Evolutionary conservation across 148 eudicot genomes (phyloP).

Genomic region (Salicornia ramosissima): DNA sequence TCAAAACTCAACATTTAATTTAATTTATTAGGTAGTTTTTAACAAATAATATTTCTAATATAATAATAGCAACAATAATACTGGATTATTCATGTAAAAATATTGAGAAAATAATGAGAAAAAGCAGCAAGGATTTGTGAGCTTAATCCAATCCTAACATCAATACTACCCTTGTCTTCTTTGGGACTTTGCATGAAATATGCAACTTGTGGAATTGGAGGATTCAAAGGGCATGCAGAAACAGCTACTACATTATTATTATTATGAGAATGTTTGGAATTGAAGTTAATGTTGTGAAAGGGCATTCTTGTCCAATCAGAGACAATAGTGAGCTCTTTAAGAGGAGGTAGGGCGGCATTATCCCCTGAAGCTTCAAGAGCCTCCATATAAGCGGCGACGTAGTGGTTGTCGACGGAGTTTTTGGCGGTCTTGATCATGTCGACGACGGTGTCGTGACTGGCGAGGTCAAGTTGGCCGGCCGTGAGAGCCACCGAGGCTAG

Average conservation of each 20-base stretch:
- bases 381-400: slow-evolving; percentile 25
- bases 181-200: slow-evolving; percentile 33
- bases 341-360: slow-evolving; percentile 29
- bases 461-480: slow-evolving; percentile 24
- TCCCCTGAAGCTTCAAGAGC: slow-evolving; percentile 34
- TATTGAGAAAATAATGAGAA: slow-evolving; percentile 29
- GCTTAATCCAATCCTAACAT: slow-evolving; percentile 30
- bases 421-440: slow-evolving; percentile 30
- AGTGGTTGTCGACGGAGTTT: slow-evolving; percentile 22
- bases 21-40: too few species aligned
- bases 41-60: too few species aligned
- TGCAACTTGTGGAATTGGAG: slow-evolving; percentile 34
- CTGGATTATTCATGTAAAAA: too few species aligned
- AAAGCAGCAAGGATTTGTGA: slow-evolving; percentile 21
- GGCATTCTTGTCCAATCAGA: slow-evolving; percentile 37
- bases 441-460: slow-evolving; percentile 17
- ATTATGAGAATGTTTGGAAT: too few species aligned
- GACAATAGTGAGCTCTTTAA: slow-evolving; percentile 33
- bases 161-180: slow-evolving; percentile 32
- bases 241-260: slow-evolving; percentile 8
- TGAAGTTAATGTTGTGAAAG: slow-evolving; percentile 24
- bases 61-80: too few species aligned
- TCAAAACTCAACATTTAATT: too few species aligned
- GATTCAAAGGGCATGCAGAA: slow-evolving; percentile 22
- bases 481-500: slow-evolving; percentile 30